phyloP scores from a whole-genome alignment of 2,329 filamentous ascomycete genomes.

The Cladophialophora yegresii region DNA sequence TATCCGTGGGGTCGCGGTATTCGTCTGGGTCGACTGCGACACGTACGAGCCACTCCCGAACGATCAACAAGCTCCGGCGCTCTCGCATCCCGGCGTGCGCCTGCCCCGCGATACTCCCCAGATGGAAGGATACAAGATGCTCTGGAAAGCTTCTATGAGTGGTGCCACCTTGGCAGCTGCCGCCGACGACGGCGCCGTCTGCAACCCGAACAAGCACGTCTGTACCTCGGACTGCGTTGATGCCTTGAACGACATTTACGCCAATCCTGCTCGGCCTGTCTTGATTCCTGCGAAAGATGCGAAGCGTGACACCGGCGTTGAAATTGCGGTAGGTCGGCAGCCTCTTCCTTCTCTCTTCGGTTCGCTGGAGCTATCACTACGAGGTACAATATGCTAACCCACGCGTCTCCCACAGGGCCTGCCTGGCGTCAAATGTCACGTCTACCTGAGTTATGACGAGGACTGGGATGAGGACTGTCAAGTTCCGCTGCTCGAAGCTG shows the following conservation, averaged over 20 bases:
- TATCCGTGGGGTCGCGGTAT: slow-evolving; percentile 13
- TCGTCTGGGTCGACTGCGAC: slow-evolving; percentile 19
- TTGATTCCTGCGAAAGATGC: background rate
- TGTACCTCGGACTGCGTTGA: slow-evolving; percentile 9
- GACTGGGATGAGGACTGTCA: slow-evolving; percentile 11
- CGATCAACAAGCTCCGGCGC: slow-evolving; percentile 13
- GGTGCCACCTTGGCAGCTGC: background rate
- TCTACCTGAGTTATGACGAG: slow-evolving; percentile 14
- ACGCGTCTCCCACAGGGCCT: background rate
- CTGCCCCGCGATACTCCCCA: slow-evolving; percentile 12
- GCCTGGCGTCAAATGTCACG: background rate
- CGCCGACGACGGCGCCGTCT: background rate
- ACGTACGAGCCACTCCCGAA: slow-evolving; percentile 12
- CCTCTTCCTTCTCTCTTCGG: background rate
- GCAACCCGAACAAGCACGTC: background rate
- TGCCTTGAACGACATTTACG: background rate
- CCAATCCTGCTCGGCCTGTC: background rate
- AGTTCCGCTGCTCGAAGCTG: slow-evolving; percentile 13
- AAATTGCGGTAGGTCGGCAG: slow-evolving; percentile 3
- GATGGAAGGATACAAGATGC: slow-evolving; percentile 8
- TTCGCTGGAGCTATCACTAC: background rate
- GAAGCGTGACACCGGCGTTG: background rate
- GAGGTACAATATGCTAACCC: no score
- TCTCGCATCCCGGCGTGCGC: slow-evolving; percentile 4
- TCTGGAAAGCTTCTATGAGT: slow-evolving; percentile 8